A percentile compares a stretch with the other conserved stretches of the same genome.
phyloP scores from a whole-genome alignment of 2,329 filamentous ascomycete genomes.

The Botrytis deweyae region DNA sequence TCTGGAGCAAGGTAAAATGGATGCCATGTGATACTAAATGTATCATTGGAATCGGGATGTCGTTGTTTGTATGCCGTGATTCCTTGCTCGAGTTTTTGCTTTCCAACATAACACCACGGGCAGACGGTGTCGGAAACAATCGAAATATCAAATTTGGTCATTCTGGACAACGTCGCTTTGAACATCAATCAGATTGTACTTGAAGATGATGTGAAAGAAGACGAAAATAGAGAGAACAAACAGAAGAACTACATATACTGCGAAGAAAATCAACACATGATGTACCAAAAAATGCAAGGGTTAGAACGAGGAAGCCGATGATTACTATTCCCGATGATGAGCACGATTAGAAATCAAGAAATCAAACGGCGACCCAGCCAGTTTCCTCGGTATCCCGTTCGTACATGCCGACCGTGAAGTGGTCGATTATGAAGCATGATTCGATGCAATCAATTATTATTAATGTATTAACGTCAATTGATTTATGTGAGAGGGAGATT shows the following conservation, averaged over 20 bases:
- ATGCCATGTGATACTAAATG: slow-evolving; percentile 71
- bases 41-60: slow-evolving; percentile 62
- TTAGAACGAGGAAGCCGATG: not conserved
- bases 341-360: slow-evolving; percentile 2
- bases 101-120: slow-evolving; percentile 48
- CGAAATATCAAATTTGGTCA: slow-evolving; percentile 75
- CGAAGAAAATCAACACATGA: not conserved
- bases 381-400: not conserved
- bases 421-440: not conserved
- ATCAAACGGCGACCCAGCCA: not conserved
- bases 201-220: not conserved
- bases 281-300: not conserved
- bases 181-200: slow-evolving; percentile 29
- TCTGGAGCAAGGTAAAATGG: slow-evolving; percentile 79
- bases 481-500: not conserved
- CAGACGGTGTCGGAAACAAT: slow-evolving; percentile 74
- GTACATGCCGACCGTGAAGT: not conserved
- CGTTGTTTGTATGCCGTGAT: slow-evolving; percentile 64
- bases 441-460: not conserved
- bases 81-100: slow-evolving; percentile 69
- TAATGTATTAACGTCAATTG: not conserved
- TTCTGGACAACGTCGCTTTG: slow-evolving; percentile 42
- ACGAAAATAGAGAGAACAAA: not conserved
- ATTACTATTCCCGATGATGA: slow-evolving; percentile 7
- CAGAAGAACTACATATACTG: not conserved